Conservation (phyloP, 306 rosid species). For the Cucumis sativus region Cucumber_9930_V3 NC_026657.2:31023001-31023500, state of each 20-base stretch:
- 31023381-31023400: conserved; percentile 28
- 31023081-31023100: conserved; percentile 23
- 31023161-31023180: conserved; percentile 39
- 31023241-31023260: too few relatives aligned
- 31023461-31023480: conserved; percentile 32
- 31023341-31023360: not conserved
- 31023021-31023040: conserved; percentile 25
- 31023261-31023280: too few relatives aligned
- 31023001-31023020: conserved; percentile 26
- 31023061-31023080: conserved; percentile 32
- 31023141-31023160: conserved; percentile 26
- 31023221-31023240: not conserved
- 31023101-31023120: conserved; percentile 29
- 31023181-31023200: conserved; percentile 49
- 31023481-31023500: conserved; percentile 28
- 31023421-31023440: conserved; percentile 25
- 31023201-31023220: conserved; percentile 27
- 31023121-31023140: conserved; percentile 31
- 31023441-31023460: conserved; percentile 32
- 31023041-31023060: conserved; percentile 37
- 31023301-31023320: not conserved
- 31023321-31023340: too few relatives aligned
- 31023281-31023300: too few relatives aligned
- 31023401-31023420: conserved; percentile 31
- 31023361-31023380: not conserved